These are phyloP conservation scores for Fraxinus sp. DNA, from an alignment of 305 asterid species.

Conservation along the genomic window DNA sequence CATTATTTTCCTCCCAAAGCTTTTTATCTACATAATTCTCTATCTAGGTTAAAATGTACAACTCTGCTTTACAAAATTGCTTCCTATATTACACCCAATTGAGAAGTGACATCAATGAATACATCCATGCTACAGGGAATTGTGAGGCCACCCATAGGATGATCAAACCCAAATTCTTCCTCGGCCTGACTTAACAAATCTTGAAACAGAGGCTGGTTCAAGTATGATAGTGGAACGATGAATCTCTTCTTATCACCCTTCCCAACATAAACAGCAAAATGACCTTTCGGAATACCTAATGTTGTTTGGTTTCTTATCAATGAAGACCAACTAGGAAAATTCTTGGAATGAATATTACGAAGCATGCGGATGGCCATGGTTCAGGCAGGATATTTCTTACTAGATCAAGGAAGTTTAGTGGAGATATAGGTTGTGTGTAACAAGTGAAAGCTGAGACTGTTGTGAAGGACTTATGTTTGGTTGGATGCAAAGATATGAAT, in stretches of 20 bases:
- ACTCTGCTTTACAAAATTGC: conserved; percentile 7
- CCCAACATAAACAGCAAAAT: conserved; percentile 22
- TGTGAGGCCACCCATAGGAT: conserved; percentile 51
- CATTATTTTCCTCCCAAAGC: not conserved
- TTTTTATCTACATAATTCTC: conserved; percentile 7
- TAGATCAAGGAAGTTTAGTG: not conserved
- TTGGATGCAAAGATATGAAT: not conserved
- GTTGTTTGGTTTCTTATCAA: conserved; percentile 20
- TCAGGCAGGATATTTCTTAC: not conserved
- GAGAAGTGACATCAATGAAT: conserved; percentile 12
- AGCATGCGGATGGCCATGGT: conserved; percentile 23
- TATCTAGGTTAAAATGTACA: not conserved
- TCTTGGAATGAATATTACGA: not conserved
- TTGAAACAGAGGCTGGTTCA: conserved; percentile 40
- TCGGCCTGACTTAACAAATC: conserved; percentile 28
- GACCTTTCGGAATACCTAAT: conserved; percentile 7
- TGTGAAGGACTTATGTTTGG: not conserved
- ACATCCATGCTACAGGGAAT: conserved; percentile 46
- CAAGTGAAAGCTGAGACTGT: not conserved
- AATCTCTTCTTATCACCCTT: conserved; percentile 19
- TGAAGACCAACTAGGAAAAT: conserved; percentile 24
- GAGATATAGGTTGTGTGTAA: not conserved
- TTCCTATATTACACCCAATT: not conserved
- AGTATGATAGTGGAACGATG: conserved; percentile 23
- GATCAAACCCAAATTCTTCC: conserved; percentile 18